Percentiles rank a stretch among this genome's conserved stretches.
phyloP scores from a whole-genome alignment of 768 basidiomycete species.

The Leucocoprinus leucothites region DNA sequence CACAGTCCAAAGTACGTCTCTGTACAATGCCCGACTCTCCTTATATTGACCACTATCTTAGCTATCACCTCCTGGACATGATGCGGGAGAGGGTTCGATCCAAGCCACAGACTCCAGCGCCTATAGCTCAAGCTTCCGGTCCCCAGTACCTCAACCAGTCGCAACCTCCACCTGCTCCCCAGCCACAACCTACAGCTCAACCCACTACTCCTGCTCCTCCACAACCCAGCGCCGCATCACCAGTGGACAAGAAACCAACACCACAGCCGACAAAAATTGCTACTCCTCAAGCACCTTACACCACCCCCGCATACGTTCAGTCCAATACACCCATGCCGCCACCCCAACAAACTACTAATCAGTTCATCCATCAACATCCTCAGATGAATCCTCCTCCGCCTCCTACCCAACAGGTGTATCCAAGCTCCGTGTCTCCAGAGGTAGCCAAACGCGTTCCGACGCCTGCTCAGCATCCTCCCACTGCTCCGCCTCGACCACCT shows the following conservation, averaged over 20 bases:
- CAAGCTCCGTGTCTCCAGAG: conserved; percentile 31
- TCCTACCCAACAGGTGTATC: conserved; percentile 32
- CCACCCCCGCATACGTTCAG: conserved; percentile 23
- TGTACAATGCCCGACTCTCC: conserved; percentile 2
- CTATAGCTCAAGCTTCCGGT: conserved; percentile 25
- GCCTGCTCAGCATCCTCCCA: conserved; percentile 26
- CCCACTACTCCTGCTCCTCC: conserved; percentile 22
- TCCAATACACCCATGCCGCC: conserved; percentile 32
- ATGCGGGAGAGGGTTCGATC: conserved; percentile 20
- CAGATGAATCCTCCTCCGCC: conserved; percentile 23
- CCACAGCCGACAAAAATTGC: conserved; percentile 20
- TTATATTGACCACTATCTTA: conserved; percentile 19
- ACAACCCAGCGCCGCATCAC: conserved; percentile 27
- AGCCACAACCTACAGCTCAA: conserved; percentile 9
- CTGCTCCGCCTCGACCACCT: conserved; percentile 9
- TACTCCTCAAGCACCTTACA: conserved; percentile 25
- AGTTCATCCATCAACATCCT: conserved; percentile 32
- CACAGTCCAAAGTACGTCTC: conserved; percentile 46
- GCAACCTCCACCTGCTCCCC: conserved; percentile 20
- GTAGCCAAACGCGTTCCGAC: conserved; percentile 32
- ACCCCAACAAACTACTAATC: conserved; percentile 25
- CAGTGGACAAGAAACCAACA: conserved; percentile 24
- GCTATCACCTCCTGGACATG: conserved; percentile 59
- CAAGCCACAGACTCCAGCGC: conserved; percentile 24
- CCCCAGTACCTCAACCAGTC: conserved; percentile 22